phyloP scores from a whole-genome alignment of 257 asterid genomes.

The Eucommia ulmoides region DNA sequence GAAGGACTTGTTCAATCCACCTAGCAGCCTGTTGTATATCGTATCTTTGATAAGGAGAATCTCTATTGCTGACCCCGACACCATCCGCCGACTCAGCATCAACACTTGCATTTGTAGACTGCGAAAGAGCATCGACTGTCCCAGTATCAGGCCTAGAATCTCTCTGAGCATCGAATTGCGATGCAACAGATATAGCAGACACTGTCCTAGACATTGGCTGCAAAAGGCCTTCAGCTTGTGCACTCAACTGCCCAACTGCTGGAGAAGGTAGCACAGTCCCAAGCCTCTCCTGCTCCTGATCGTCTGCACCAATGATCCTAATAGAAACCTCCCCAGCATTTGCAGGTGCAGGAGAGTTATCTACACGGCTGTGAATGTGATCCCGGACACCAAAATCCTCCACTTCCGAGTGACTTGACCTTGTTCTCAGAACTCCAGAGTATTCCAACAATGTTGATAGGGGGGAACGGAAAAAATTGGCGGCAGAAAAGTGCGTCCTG shows the following conservation, averaged over 20 bases:
- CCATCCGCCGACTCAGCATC: constrained; percentile 38
- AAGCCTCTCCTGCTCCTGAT: constrained; percentile 24
- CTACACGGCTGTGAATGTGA: constrained; percentile 18
- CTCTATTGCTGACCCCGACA: constrained; percentile 39
- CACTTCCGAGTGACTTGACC: constrained; percentile 32
- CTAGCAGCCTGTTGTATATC: constrained; percentile 87
- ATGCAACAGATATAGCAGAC: constrained; percentile 32
- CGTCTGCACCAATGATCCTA: constrained; percentile 49
- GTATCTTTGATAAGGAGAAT: constrained; percentile 80
- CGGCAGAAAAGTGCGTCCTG: constrained; percentile 43
- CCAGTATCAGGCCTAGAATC: constrained; percentile 26
- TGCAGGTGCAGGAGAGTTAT: constrained; percentile 21
- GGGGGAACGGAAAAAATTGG: constrained; percentile 50
- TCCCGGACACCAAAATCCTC: constrained; percentile 25
- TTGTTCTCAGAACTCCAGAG: constrained; percentile 40
- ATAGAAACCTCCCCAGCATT: constrained; percentile 70
- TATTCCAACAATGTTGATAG: constrained; percentile 63
- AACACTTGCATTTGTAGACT: constrained; percentile 17
- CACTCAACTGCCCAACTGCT: too few species aligned
- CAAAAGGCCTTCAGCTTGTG: constrained; percentile 21
- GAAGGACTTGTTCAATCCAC: constrained; percentile 83
- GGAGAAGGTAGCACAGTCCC: too few species aligned
- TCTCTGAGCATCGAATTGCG: constrained; percentile 36
- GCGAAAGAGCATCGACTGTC: constrained; percentile 24
- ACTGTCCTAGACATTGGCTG: constrained; percentile 41